Percentiles rank a stretch among this genome's conserved stretches.
phyloP scores from a whole-genome alignment of 805 yeast species.

The Monosporozyma unispora region DNA sequence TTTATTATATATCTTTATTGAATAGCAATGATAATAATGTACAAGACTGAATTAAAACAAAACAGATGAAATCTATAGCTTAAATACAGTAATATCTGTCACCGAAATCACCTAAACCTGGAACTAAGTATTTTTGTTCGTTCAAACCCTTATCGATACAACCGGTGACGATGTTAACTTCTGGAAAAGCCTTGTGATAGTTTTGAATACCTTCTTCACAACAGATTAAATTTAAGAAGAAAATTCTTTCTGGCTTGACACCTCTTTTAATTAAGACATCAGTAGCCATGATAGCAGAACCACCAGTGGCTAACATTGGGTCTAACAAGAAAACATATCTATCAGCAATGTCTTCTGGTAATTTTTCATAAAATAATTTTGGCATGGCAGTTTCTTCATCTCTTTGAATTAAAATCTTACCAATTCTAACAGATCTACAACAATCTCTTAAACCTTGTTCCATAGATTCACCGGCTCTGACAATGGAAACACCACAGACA shows the following conservation, averaged over 20 bases:
- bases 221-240: conserved; percentile 84
- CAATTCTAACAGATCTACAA: conserved; percentile 91
- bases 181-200: conserved; percentile 72
- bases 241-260: conserved; percentile 76
- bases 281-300: conserved; percentile 95
- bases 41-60: conserved; percentile 25
- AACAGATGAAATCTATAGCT: conserved; percentile 28
- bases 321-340: conserved; percentile 87
- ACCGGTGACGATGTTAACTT: conserved; percentile 85
- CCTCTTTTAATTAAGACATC: conserved; percentile 84
- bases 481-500: conserved; percentile 96
- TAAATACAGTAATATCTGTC: conserved; percentile 92
- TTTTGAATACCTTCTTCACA: conserved; percentile 88
- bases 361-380: conserved; percentile 82
- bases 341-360: conserved; percentile 84
- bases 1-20: neutral
- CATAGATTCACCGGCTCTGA: conserved; percentile 98
- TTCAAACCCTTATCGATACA: conserved; percentile 83
- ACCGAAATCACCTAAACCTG: conserved; percentile 97
- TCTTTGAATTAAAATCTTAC: conserved; percentile 93
- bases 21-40: neutral
- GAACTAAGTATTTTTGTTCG: conserved; percentile 75
- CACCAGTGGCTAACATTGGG: conserved; percentile 98
- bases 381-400: conserved; percentile 97
- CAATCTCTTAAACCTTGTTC: conserved; percentile 97